Percentiles rank a stretch among this genome's conserved stretches.
Conservation (phyloP, 306 rosid species). For the Morella rubra region DNA sequence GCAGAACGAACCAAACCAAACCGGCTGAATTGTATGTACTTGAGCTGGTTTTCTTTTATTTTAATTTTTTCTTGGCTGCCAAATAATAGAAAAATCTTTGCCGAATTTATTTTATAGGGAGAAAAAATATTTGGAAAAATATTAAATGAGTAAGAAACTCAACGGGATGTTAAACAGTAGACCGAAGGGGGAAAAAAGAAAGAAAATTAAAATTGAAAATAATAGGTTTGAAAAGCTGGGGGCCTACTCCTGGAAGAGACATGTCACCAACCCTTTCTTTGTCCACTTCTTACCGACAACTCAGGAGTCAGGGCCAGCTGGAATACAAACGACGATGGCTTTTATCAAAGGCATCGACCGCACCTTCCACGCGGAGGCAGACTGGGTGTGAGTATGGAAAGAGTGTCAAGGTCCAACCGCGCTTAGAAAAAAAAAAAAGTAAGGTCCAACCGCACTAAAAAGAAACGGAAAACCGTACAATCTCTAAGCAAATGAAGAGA, state of each 20-base stretch:
- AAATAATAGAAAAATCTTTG: too few relatives aligned
- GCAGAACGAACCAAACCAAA: background rate
- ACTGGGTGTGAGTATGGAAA: background rate
- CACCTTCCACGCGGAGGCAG: background rate
- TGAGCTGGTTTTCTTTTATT: background rate
- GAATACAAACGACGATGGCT: background rate
- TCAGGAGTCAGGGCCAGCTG: background rate
- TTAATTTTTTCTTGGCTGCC: too few relatives aligned
- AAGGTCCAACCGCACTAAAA: background rate
- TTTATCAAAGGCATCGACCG: background rate
- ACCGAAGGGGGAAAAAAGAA: background rate
- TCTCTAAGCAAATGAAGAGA: too few relatives aligned
- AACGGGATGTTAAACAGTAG: background rate
- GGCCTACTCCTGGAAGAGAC: background rate
- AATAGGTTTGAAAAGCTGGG: background rate
- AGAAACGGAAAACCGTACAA: too few relatives aligned
- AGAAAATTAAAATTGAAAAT: background rate
- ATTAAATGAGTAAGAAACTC: background rate
- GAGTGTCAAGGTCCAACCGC: conserved; percentile 4
- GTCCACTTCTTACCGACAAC: conserved; percentile 4
- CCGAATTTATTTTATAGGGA: too few relatives aligned
- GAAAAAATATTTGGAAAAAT: background rate
- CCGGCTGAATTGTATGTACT: background rate
- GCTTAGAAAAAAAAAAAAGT: too few relatives aligned
- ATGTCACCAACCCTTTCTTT: background rate